These are phyloP conservation scores for Cordyceps cicadae DNA, from an alignment of 2,329 filamentous ascomycete genomes.

Conservation along the genomic window DNA sequence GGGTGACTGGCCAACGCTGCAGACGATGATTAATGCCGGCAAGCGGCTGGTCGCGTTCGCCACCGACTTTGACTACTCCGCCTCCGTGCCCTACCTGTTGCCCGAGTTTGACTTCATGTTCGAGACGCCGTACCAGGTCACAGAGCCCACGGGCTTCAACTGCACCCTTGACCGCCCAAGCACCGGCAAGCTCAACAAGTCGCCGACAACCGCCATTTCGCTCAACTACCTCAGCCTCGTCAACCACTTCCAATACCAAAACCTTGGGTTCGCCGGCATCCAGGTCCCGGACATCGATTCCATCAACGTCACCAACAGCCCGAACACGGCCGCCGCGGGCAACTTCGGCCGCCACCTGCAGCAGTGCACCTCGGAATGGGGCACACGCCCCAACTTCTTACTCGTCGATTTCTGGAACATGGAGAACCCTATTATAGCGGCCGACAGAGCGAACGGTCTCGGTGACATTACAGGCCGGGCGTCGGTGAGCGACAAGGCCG, in stretches of 20 bases:
- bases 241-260: slow-evolving; percentile 71
- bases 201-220: slow-evolving; percentile 44
- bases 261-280: slow-evolving; percentile 42
- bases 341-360: slow-evolving; percentile 45
- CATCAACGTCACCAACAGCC: slow-evolving; percentile 57
- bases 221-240: slow-evolving; percentile 59
- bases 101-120: slow-evolving; percentile 60
- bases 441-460: slow-evolving; percentile 59
- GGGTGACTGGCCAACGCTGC: slow-evolving; percentile 61
- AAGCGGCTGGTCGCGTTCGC: slow-evolving; percentile 64
- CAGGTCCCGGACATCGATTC: slow-evolving; percentile 52
- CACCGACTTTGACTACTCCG: slow-evolving; percentile 40
- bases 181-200: slow-evolving; percentile 26
- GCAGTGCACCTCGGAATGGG: slow-evolving; percentile 50
- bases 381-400: slow-evolving; percentile 59
- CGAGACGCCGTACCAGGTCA: slow-evolving; percentile 63
- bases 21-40: slow-evolving; percentile 54
- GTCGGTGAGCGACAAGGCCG: slow-evolving; percentile 16
- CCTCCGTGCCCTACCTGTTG: slow-evolving; percentile 48
- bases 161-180: slow-evolving; percentile 62
- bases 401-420: slow-evolving; percentile 75
- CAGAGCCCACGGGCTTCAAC: slow-evolving; percentile 55
- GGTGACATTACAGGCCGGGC: slow-evolving; percentile 29
- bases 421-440: slow-evolving; percentile 59
- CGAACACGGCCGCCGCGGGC: slow-evolving; percentile 44